phyloP scores from a whole-genome alignment of 441 rosid species.

The Eruca vesicaria region DNA sequence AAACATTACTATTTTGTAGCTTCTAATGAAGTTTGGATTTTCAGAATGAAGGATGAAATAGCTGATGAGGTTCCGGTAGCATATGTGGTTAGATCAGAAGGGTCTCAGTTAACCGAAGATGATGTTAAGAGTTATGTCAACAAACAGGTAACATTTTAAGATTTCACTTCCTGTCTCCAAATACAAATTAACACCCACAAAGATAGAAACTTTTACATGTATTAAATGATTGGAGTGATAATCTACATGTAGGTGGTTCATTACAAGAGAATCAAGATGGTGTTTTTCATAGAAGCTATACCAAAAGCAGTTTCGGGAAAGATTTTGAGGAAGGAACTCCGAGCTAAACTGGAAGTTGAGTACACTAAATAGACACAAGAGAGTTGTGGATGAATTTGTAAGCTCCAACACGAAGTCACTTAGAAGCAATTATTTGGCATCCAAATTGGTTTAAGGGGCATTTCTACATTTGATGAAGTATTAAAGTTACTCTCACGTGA shows the following conservation, averaged over 20 bases:
- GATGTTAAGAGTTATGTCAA: slow-evolving; percentile 45
- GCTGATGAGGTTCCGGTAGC: slow-evolving; percentile 86
- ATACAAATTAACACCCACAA: not conserved
- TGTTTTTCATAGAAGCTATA: slow-evolving; percentile 42
- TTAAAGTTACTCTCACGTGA: not conserved
- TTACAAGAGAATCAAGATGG: slow-evolving; percentile 47
- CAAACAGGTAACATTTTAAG: not conserved
- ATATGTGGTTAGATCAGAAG: slow-evolving; percentile 58
- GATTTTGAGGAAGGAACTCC: slow-evolving; percentile 48
- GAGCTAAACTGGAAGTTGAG: slow-evolving; percentile 39
- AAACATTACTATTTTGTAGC: not conserved
- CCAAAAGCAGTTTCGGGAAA: slow-evolving; percentile 56
- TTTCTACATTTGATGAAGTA: not conserved
- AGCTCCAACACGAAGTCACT: not conserved
- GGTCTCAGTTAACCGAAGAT: slow-evolving; percentile 61
- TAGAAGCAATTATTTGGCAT: no score
- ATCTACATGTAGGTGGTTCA: slow-evolving; percentile 44
- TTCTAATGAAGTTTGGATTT: not conserved
- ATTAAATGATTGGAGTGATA: not conserved
- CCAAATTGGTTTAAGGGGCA: not conserved
- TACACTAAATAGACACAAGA: slow-evolving; percentile 2
- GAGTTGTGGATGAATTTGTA: slow-evolving; percentile 8
- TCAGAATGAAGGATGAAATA: slow-evolving; percentile 72
- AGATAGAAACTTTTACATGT: not conserved
- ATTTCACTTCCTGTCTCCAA: not conserved